Evolutionary conservation across 768 basidiomycete genomes (phyloP), one percentile per base, ranked within the genome.

Genomic region (Lactarius evosmus): DNA sequence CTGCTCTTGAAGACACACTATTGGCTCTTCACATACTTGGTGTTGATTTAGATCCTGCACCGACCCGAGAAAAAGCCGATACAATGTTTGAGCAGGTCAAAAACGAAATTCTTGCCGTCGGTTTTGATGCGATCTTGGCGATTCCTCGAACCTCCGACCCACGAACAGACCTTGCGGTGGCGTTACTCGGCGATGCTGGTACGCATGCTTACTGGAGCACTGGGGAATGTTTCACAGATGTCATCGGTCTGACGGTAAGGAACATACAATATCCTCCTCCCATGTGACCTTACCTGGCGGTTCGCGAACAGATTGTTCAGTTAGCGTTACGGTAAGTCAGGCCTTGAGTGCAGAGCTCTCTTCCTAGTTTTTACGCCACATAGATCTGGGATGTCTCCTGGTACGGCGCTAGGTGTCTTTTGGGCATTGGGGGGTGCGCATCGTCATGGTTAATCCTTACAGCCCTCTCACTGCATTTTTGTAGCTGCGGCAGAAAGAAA

Each of bases 171-270:
- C 77, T 91, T 34, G 85, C 86, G 9, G 84, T 89, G 9, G 76
- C 82, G 12, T 72, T 89, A 53, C 76, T 89, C 33, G 87, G 87
- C 67, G 89, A 91, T 69, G 87, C 87, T 25, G 85, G 86, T 83
- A 65, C 44, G 76, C 86, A 86, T 71, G 86, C 88, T 12, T 89
- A 88, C 69, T 89, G 88, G 88, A 86, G 82, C 67, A 78, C 82
- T 0, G 74, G 73, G 14, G 79, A 79, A 58, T 80, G 81, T 2
- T 84, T 87, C 68, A 75, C 80, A 11, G 86, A 86, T 71, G 75
- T 85, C 19, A 83, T 89, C 55, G 88, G 88, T 17, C 74, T 88
- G 46, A 88, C 85, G 67, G 88, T 88, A 62, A 50, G 32, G 34
- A 12, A 30, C 30, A 11, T 8, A 14, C 25, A 46, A 22, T 7